Evolutionary conservation across 1,284 basidiomycete species (phyloP).

Genomic region (Rhodotorula sp.): DNA sequence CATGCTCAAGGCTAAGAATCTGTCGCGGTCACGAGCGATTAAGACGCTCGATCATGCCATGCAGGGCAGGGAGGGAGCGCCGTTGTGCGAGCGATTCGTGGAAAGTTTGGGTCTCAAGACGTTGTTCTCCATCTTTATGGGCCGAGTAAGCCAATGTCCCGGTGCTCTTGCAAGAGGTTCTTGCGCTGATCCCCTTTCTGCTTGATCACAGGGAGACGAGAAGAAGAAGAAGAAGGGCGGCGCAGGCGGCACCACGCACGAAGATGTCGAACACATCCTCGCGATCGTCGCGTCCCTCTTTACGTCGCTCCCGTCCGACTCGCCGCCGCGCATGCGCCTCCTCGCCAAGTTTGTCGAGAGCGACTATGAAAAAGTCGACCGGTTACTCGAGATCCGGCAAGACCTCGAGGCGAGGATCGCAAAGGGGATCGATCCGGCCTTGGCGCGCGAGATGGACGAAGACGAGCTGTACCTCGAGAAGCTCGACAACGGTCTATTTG

Average conservation of each 20-base stretch:
- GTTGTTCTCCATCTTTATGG: slow-evolving; percentile 87
- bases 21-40: slow-evolving; percentile 74
- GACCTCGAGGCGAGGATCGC: slow-evolving; percentile 58
- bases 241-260: slow-evolving; percentile 54
- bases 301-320: slow-evolving; percentile 83
- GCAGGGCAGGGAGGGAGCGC: slow-evolving; percentile 70
- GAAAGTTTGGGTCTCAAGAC: slow-evolving; percentile 83
- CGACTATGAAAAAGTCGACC: slow-evolving; percentile 88
- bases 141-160: slow-evolving; percentile 62
- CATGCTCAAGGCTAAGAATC: slow-evolving; percentile 86
- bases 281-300: slow-evolving; percentile 85
- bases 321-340: slow-evolving; percentile 72
- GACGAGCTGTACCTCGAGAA: slow-evolving; percentile 77
- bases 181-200: neutral
- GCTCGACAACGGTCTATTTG: slow-evolving; percentile 81
- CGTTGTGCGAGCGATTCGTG: slow-evolving; percentile 73
- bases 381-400: slow-evolving; percentile 82
- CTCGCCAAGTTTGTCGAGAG: slow-evolving; percentile 90
- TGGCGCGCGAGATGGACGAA: slow-evolving; percentile 62
- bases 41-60: slow-evolving; percentile 89
- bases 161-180: neutral
- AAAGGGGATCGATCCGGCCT: slow-evolving; percentile 57
- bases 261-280: slow-evolving; percentile 82
- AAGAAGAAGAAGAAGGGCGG: slow-evolving; percentile 22
- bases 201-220: neutral